These are phyloP conservation scores for Boletus huronensis DNA, from an alignment of 768 basidiomycete genomes.

Conservation along the genomic window DNA sequence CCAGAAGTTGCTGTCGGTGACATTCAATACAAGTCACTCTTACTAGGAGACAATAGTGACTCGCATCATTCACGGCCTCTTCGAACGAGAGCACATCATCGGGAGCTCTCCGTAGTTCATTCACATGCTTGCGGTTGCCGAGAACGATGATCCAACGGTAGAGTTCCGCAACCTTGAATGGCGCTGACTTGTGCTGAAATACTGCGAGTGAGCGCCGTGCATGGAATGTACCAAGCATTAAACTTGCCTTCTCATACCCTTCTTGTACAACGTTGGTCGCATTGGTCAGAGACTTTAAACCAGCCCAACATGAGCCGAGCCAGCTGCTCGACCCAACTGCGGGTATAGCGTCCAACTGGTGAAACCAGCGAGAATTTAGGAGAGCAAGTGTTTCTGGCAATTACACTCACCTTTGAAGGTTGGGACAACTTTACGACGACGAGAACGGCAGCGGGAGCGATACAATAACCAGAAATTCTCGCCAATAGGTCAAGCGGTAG, in stretches of 20 bases:
- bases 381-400: not conserved
- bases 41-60: not conserved
- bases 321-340: slow-evolving; percentile 25
- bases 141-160: slow-evolving; percentile 41
- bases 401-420: no score
- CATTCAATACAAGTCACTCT: not conserved
- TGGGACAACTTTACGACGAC: not conserved
- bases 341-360: slow-evolving; percentile 29
- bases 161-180: slow-evolving; percentile 32
- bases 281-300: slow-evolving; percentile 15
- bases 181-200: slow-evolving; percentile 22
- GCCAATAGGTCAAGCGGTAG: not conserved
- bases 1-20: slow-evolving; percentile 33
- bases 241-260: slow-evolving; percentile 31
- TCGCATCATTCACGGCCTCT: slow-evolving; percentile 33
- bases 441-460: not conserved
- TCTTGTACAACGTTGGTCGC: slow-evolving; percentile 26
- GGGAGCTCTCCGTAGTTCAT: slow-evolving; percentile 40
- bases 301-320: slow-evolving; percentile 27
- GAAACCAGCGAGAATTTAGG: not conserved
- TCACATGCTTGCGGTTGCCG: slow-evolving; percentile 27
- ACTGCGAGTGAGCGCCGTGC: not conserved
- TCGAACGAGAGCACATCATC: slow-evolving; percentile 37
- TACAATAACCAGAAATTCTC: not conserved
- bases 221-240: not conserved